phyloP scores from a whole-genome alignment of 129 eudicot species.

The Mikania micrantha region DNA sequence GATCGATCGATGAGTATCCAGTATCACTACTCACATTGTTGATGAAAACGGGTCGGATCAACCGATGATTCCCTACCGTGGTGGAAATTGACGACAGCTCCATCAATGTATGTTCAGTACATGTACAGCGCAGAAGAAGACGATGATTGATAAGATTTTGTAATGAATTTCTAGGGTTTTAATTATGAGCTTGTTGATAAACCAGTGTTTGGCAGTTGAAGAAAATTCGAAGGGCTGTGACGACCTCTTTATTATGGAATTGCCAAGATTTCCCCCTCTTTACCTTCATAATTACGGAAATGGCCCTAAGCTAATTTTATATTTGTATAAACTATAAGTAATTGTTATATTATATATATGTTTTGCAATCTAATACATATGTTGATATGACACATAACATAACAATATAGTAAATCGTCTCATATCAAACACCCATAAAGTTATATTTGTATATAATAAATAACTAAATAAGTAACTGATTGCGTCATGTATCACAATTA shows the following conservation, averaged over 20 bases:
- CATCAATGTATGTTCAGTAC: neutral
- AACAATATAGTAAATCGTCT: too few relatives aligned
- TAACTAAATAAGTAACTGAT: too few relatives aligned
- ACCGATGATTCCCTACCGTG: neutral
- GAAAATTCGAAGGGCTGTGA: neutral
- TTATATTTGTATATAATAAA: too few relatives aligned
- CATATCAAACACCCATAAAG: too few relatives aligned
- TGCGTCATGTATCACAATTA: too few relatives aligned
- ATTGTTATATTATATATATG: too few relatives aligned
- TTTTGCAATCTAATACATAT: too few relatives aligned
- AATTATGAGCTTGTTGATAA: neutral
- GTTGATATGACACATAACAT: too few relatives aligned
- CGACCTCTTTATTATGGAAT: neutral
- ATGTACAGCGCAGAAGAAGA: neutral
- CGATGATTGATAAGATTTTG: neutral
- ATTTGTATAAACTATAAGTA: too few relatives aligned
- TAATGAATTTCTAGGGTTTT: neutral
- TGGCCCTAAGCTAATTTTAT: neutral
- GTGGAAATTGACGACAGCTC: neutral
- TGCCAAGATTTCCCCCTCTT: neutral
- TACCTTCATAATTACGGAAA: neutral
- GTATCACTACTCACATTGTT: neutral
- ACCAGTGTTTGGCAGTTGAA: neutral
- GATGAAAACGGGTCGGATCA: slow-evolving; percentile 2
- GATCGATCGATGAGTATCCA: neutral